These are phyloP conservation scores for Noccaea caerulescens DNA, from an alignment of 345 rosid species.

Conservation along the genomic window DNA sequence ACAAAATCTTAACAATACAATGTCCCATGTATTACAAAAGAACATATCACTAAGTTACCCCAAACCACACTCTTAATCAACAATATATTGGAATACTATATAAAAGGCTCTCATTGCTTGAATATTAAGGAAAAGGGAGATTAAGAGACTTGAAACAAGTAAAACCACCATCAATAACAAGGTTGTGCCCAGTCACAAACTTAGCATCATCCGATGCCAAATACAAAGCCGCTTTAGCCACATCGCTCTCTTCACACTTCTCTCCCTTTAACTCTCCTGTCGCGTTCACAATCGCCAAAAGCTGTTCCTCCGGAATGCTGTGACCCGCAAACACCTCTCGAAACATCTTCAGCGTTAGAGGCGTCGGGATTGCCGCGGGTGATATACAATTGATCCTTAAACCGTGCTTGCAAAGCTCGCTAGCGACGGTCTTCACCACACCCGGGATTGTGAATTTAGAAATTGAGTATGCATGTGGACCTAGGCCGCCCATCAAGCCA, in stretches of 20 bases:
- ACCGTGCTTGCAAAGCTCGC: constrained; percentile 65
- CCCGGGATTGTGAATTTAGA: constrained; percentile 69
- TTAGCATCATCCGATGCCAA: constrained; percentile 51
- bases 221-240: constrained; percentile 56
- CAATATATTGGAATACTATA: neutral
- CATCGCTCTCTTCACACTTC: constrained; percentile 68
- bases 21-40: constrained; percentile 9
- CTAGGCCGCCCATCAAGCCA: constrained; percentile 73
- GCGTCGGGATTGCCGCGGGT: constrained; percentile 63
- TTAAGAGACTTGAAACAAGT: constrained; percentile 62
- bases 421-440: constrained; percentile 64
- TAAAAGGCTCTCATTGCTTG: neutral
- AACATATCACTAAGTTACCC: neutral
- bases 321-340: constrained; percentile 48
- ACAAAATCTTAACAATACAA: neutral
- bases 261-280: constrained; percentile 68
- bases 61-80: constrained; percentile 2
- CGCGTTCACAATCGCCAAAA: constrained; percentile 57
- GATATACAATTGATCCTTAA: constrained; percentile 81
- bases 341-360: constrained; percentile 46
- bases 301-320: constrained; percentile 46
- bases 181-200: constrained; percentile 51
- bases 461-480: constrained; percentile 70
- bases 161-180: constrained; percentile 57
- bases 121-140: constrained; percentile 53